phyloP scores from a whole-genome alignment of 352 stramenopile species.

The Globisporangium cystogenes region DNA sequence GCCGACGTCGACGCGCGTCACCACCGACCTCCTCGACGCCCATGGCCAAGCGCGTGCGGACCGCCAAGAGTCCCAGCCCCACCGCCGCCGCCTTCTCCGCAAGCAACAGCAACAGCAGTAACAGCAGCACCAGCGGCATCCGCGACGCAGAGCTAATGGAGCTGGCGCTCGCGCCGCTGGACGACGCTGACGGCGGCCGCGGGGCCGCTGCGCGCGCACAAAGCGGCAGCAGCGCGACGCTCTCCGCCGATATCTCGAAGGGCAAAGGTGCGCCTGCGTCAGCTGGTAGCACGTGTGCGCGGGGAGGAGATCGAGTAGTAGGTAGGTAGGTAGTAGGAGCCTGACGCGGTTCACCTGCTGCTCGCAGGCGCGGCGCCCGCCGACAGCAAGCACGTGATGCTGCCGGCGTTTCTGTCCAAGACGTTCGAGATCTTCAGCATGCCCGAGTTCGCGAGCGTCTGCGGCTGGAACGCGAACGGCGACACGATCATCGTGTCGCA shows the following conservation, averaged over 20 bases:
- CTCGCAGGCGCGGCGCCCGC: background rate
- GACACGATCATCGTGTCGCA: conserved; percentile 92
- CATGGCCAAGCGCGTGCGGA: conserved; percentile 67
- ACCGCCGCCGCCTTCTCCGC: conserved; percentile 3
- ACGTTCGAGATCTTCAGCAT: conserved; percentile 93
- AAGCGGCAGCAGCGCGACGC: background rate
- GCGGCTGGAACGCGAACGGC: conserved; percentile 87
- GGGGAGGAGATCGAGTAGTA: too few species aligned
- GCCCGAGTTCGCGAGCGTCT: conserved; percentile 73
- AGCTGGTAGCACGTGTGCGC: too few species aligned
- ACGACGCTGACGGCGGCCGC: background rate
- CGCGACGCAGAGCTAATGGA: conserved; percentile 10
- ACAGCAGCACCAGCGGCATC: background rate
- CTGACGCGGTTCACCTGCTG: background rate
- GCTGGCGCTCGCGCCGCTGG: conserved; percentile 10
- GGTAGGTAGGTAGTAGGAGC: too few species aligned
- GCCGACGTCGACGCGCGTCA: background rate
- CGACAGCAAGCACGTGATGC: conserved; percentile 78
- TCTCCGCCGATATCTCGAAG: background rate
- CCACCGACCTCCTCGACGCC: background rate
- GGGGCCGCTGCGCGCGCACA: background rate
- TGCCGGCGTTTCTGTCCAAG: conserved; percentile 91
- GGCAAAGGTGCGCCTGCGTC: conserved; percentile 6
- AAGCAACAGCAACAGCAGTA: conserved; percentile 12
- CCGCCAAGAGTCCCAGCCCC: conserved; percentile 10